phyloP scores from a whole-genome alignment of 2,329 filamentous ascomycete genomes.

The Penicillium sp. region DNA sequence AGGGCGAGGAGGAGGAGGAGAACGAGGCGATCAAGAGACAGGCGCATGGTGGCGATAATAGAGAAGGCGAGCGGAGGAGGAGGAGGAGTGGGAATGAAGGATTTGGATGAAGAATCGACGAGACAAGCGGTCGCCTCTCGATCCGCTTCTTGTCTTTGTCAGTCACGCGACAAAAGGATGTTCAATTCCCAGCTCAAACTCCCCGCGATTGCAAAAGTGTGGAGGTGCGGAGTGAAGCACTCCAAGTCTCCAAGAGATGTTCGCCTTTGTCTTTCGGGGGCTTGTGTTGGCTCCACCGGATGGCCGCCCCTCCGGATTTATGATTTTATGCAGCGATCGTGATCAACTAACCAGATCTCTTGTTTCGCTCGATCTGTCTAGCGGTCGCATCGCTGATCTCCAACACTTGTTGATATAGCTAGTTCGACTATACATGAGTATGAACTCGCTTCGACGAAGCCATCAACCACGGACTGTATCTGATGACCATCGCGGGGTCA shows the following conservation, averaged over 20 bases:
- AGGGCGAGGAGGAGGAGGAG: slow-evolving; percentile 22
- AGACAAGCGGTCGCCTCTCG: not conserved
- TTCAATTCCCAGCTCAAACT: not conserved
- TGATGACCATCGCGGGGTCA: not conserved
- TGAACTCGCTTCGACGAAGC: not conserved
- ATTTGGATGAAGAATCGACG: not conserved
- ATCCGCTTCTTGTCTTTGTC: not conserved
- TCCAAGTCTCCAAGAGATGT: not conserved
- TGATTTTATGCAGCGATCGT: not conserved
- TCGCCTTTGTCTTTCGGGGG: not conserved
- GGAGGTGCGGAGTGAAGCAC: slow-evolving; percentile 4
- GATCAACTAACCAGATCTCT: not conserved
- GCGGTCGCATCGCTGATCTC: not conserved
- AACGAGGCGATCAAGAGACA: slow-evolving; percentile 17
- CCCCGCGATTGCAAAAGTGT: slow-evolving; percentile 1
- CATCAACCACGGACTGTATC: not conserved
- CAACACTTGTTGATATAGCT: no score
- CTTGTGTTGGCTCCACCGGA: not conserved
- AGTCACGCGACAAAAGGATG: not conserved
- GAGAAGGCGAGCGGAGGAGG: slow-evolving; percentile 6
- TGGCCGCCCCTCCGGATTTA: not conserved
- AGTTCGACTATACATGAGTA: not conserved
- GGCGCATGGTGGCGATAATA: slow-evolving; percentile 21
- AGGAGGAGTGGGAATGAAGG: slow-evolving; percentile 11
- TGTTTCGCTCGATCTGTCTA: not conserved